Conservation (phyloP, 2,329 filamentous ascomycete genomes). For the Monosporascus sp. region DNA sequence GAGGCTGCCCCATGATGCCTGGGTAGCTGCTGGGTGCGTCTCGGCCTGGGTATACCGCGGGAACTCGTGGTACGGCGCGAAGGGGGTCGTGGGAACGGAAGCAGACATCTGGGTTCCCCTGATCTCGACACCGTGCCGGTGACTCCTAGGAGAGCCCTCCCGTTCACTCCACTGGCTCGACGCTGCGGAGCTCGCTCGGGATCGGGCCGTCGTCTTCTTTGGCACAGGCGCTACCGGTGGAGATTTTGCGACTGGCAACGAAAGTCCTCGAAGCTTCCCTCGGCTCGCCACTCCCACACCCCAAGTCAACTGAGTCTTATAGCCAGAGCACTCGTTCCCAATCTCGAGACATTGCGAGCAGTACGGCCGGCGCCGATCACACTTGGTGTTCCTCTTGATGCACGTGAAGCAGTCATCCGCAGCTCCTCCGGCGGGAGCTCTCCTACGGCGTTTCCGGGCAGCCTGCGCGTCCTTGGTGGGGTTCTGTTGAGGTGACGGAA, state of each 20-base stretch:
- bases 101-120: conserved; percentile 28
- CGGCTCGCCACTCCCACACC: conserved; percentile 92
- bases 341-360: conserved; percentile 91
- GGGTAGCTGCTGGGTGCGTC: conserved; percentile 33
- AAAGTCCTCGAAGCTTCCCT: conserved; percentile 87
- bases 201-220: conserved; percentile 44
- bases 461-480: conserved; percentile 48
- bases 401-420: conserved; percentile 95
- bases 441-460: conserved; percentile 71
- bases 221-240: conserved; percentile 46
- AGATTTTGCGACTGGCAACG: conserved; percentile 63
- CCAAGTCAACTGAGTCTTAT: conserved; percentile 96
- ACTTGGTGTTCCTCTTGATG: conserved; percentile 75
- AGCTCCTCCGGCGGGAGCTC: conserved; percentile 82
- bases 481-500: conserved; percentile 39
- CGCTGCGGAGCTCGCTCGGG: conserved; percentile 40
- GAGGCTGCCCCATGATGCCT: conserved; percentile 42
- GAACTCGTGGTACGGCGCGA: conserved; percentile 41
- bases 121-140: conserved; percentile 34
- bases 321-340: conserved; percentile 89
- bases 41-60: conserved; percentile 47
- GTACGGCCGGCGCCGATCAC: conserved; percentile 87
- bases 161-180: conserved; percentile 35
- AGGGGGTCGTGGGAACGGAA: conserved; percentile 37
- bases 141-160: conserved; percentile 28